Evolutionary conservation across 2,329 filamentous ascomycete genomes (phyloP), one percentile per base, ranked within the genome.

Genomic region (Monilinia fructigena): DNA sequence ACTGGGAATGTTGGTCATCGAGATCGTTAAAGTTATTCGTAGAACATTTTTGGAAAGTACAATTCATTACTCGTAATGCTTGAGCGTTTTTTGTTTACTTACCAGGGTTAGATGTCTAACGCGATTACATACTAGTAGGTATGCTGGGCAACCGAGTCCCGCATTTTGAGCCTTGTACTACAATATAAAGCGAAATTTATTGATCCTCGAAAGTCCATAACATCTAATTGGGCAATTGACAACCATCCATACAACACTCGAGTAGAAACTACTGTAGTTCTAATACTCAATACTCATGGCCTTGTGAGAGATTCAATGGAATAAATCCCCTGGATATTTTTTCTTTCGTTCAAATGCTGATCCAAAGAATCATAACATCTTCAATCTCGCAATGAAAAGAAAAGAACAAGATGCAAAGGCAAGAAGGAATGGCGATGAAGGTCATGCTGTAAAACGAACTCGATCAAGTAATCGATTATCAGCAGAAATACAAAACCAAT

Each of bases 301-400:
- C 31, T 14, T 50, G n/a, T 11, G 45, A 26, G 26, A 38, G 26
- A 38, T 40, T 26, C 31, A 40, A 50, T 50, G n/a, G 20, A 35
- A 45, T 20, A 35, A 20, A 23, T 53, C 8, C 8, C 50, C 14
- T 28, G 2, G 7, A 55, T 18, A 28, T 28, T 38, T 18, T 26
- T 53, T 28, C n/a, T 38, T 26, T 28, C 35, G 28, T 26, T 47
- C 47, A 47, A 52, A 58, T 56, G 65, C 23, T 42, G 12, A 23
- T 31, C 28, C 23, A n/a, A 31, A 56, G 14, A 64, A 28, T 31
- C 18, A 42, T 60, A 42, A 48, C n/a, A 60, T 26, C 35, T 54
- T 45, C 35, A 50, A 23, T 8, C 31, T 50, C 38, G 68, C 40
- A 40, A 71, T 72, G 71, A 72, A 72, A 55, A 66, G 72, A 40